Evolutionary conservation across 139 green algal genomes (phyloP), one percentile per base, ranked within the genome.

Genomic region (Astrephomene gubernaculifera): DNA sequence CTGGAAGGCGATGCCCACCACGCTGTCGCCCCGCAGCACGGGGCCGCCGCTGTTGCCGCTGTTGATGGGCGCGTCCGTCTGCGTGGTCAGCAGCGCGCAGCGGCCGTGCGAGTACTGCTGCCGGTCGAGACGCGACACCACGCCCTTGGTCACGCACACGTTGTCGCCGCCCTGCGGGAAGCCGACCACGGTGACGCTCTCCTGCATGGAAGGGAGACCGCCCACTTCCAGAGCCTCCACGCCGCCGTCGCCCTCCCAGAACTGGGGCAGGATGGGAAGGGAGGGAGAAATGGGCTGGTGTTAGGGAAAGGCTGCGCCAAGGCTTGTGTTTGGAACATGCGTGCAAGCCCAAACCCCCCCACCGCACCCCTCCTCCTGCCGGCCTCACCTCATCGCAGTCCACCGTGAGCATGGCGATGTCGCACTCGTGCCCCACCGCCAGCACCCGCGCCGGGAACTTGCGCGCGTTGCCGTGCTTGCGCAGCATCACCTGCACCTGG

Each of bases 331-430:
- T n/a, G n/a, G n/a, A n/a, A n/a, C n/a, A n/a, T n/a, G n/a, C n/a
- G n/a, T n/a, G n/a, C n/a, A n/a, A n/a, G n/a, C n/a, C n/a, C n/a
- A n/a, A n/a, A n/a, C n/a, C n/a, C n/a, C n/a, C n/a, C n/a, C n/a
- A n/a, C n/a, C n/a, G n/a, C n/a, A n/a, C n/a, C n/a, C n/a, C n/a
- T n/a, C n/a, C n/a, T n/a, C n/a, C n/a, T n/a, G n/a, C n/a, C 44
- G 17, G 12, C n/a, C 75, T 2, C 60, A 73, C 76, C 76, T 90
- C 91, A 2, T 96, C 90, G 78, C 98, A 95, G 21, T 98, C 94
- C 70, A 99, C 97, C 4, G 94, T 96, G 38, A 99, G 90, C 87
- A 98, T 87, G 27, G 95, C 95, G 44, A 99, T 94, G 90, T 99
- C 97, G 87, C 97, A 99, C 92, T 93, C 97, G n/a, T 95, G 95